Percentiles rank a stretch among this genome's conserved stretches.
Evolutionary conservation across 176 grass and related monocot genomes (phyloP).

Genomic region (Eragrostis nindensis): DNA sequence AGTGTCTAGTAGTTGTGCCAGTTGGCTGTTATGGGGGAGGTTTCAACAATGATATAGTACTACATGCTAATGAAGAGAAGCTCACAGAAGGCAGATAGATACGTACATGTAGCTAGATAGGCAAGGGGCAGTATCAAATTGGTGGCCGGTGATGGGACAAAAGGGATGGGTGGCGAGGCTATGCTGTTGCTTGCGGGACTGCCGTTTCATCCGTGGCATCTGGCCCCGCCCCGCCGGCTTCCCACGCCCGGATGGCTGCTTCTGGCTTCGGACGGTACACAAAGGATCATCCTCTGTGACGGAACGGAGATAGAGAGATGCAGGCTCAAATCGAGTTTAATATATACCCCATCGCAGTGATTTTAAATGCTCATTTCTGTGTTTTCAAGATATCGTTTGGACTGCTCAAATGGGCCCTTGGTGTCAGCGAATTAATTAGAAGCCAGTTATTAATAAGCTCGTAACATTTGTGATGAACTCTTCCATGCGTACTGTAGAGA

Average conservation of each 20-base stretch:
- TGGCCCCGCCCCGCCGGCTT: background rate
- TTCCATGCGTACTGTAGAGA: too few relatives aligned
- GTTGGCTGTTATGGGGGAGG: constrained; percentile 3
- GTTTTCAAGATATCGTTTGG: too few relatives aligned
- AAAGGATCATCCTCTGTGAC: too few relatives aligned
- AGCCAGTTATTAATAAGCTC: too few relatives aligned
- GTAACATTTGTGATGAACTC: background rate
- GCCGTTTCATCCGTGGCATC: constrained; percentile 35
- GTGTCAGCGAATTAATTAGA: too few relatives aligned
- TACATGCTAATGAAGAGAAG: background rate
- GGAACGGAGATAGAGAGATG: too few relatives aligned
- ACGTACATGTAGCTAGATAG: background rate
- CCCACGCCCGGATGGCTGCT: background rate
- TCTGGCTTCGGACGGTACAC: too few relatives aligned
- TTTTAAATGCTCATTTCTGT: too few relatives aligned
- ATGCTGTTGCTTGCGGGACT: constrained; percentile 58
- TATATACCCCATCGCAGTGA: too few relatives aligned
- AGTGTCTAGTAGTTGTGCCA: background rate
- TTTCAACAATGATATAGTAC: constrained; percentile 12
- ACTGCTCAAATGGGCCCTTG: too few relatives aligned
- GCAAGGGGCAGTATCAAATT: constrained; percentile 37
- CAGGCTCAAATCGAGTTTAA: too few relatives aligned
- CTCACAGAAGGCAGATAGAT: background rate
- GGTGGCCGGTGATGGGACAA: constrained; percentile 39
- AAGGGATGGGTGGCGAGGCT: constrained; percentile 1